phyloP scores from a whole-genome alignment of 768 basidiomycete species.

The Termitomyces sp. region DNA sequence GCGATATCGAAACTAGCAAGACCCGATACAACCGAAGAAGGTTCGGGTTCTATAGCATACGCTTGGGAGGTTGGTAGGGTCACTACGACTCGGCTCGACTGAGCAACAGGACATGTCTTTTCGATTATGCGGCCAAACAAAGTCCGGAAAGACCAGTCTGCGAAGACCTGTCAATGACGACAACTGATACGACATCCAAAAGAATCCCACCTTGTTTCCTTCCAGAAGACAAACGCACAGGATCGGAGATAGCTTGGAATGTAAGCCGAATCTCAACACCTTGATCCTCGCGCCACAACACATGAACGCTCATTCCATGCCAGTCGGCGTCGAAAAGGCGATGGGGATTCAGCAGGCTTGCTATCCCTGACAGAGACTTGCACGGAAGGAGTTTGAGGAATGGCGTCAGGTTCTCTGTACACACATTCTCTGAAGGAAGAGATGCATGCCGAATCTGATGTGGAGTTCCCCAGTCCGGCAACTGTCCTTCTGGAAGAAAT shows the following conservation, averaged over 20 bases:
- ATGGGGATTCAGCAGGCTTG: slow-evolving; percentile 80
- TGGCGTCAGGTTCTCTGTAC: slow-evolving; percentile 95
- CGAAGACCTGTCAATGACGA: slow-evolving; percentile 5
- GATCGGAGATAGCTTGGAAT: slow-evolving; percentile 78
- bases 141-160: slow-evolving; percentile 73
- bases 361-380: slow-evolving; percentile 83
- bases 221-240: slow-evolving; percentile 52
- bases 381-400: slow-evolving; percentile 95
- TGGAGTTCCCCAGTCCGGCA: slow-evolving; percentile 42
- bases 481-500: slow-evolving; percentile 58
- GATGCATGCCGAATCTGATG: slow-evolving; percentile 72
- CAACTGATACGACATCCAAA: neutral
- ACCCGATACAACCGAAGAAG: slow-evolving; percentile 28
- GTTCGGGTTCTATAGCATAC: slow-evolving; percentile 52
- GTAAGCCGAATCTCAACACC: slow-evolving; percentile 65
- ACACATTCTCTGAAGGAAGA: slow-evolving; percentile 84
- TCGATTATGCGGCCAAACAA: slow-evolving; percentile 66
- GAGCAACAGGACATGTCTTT: slow-evolving; percentile 68
- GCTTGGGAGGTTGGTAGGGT: slow-evolving; percentile 36
- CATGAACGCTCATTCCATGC: slow-evolving; percentile 85
- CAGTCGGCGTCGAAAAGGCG: slow-evolving; percentile 86
- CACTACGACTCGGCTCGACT: slow-evolving; percentile 51
- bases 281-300: slow-evolving; percentile 50
- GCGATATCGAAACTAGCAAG: slow-evolving; percentile 46
- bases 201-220: slow-evolving; percentile 48